These are phyloP conservation scores for Cercospora berteroae DNA, from an alignment of 2,329 filamentous ascomycete species.

Conservation along the genomic window DNA sequence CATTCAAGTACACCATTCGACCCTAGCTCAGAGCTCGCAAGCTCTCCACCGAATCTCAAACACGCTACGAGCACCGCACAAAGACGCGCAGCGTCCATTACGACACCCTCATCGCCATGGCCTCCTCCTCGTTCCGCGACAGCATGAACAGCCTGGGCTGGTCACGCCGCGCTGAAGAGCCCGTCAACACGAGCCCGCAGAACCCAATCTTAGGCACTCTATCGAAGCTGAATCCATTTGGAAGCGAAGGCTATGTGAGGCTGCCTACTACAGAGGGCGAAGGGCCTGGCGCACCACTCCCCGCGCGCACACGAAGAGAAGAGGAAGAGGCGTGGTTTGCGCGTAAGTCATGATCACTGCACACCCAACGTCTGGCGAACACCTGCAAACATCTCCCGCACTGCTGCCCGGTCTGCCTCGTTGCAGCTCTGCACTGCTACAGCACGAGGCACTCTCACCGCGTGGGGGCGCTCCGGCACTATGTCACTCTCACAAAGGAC, in stretches of 20 bases:
- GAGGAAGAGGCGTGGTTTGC: conserved; percentile 96
- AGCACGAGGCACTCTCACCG: not conserved
- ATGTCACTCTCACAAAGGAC: conserved; percentile 21
- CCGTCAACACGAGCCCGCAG: conserved; percentile 77
- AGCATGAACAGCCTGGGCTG: conserved; percentile 93
- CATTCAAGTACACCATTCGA: conserved; percentile 17
- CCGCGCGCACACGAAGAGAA: conserved; percentile 78
- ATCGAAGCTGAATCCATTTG: conserved; percentile 84
- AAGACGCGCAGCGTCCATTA: conserved; percentile 16
- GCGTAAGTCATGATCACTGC: conserved; percentile 62
- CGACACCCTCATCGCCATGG: conserved; percentile 56
- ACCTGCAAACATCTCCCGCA: not conserved
- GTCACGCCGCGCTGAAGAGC: conserved; percentile 73
- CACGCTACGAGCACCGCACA: conserved; percentile 22
- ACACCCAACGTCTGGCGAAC: conserved; percentile 4
- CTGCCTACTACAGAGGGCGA: conserved; percentile 81
- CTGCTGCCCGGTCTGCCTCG: conserved; percentile 3
- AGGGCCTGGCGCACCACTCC: conserved; percentile 73
- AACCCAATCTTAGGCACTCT: conserved; percentile 73
- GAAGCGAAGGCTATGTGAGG: conserved; percentile 80
- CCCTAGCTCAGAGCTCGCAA: conserved; percentile 18
- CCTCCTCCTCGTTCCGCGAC: conserved; percentile 84
- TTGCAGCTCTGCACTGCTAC: conserved; percentile 24
- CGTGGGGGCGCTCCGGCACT: not conserved
- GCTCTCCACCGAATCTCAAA: conserved; percentile 23